These are phyloP conservation scores for Populus tremula DNA, from an alignment of 345 rosid genomes.

Conservation along the genomic window DNA sequence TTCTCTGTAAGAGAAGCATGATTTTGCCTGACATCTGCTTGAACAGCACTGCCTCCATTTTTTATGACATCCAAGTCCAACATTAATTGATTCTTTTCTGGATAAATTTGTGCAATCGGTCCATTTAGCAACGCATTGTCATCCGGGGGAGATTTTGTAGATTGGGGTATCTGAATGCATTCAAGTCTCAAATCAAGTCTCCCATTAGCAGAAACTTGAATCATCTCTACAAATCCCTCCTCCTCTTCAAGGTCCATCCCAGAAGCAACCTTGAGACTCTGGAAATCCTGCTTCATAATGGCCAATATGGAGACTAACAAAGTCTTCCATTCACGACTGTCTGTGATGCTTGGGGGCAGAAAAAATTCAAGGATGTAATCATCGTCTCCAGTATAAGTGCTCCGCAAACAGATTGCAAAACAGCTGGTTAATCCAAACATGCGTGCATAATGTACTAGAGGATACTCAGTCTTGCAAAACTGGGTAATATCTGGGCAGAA, in stretches of 20 bases:
- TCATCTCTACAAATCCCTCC: conserved; percentile 55
- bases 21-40: conserved; percentile 28
- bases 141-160: conserved; percentile 35
- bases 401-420: conserved; percentile 78
- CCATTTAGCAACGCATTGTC: conserved; percentile 24
- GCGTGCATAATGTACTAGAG: conserved; percentile 94
- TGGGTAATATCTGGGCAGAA: conserved; percentile 69
- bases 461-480: conserved; percentile 84
- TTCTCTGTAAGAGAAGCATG: conserved; percentile 38
- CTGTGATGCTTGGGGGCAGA: conserved; percentile 55
- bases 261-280: conserved; percentile 74
- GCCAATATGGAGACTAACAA: conserved; percentile 62
- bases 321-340: conserved; percentile 43
- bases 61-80: conserved; percentile 34
- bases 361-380: conserved; percentile 85
- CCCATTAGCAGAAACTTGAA: conserved; percentile 50
- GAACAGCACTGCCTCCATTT: conserved; percentile 19
- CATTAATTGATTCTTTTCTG: conserved; percentile 34
- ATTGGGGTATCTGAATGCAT: conserved; percentile 39
- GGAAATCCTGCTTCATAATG: conserved; percentile 77
- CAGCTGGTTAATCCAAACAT: conserved; percentile 73
- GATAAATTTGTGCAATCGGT: conserved; percentile 20
- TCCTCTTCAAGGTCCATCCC: conserved; percentile 55
- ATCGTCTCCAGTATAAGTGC: conserved; percentile 74
- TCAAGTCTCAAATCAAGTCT: conserved; percentile 47